Evolutionary conservation across 306 rosid species (phyloP), one percentile per base, ranked within the genome.

Genomic region (Dalbergia cochinchinensis): DNA sequence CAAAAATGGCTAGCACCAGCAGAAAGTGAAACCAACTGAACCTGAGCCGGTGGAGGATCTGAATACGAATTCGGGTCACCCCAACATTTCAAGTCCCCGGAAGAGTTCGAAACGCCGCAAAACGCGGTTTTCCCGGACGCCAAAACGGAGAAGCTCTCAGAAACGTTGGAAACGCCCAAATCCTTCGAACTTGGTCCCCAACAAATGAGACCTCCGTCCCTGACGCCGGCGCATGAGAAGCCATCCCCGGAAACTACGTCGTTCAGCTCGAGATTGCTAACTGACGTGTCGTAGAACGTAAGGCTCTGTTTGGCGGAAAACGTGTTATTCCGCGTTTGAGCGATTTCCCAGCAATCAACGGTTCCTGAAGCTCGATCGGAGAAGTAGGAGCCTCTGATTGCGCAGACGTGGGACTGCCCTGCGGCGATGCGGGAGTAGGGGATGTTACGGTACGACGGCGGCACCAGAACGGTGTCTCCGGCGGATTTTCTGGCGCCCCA

Each of bases 301-400:
- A 60, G 63, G 50, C 86, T 88, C 68, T 86, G 79, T 61, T 74
- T 83, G 11, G 92, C 87, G n/a, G 44, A 11, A 20, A 92, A 80
- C 8, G 77, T 86, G 26, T 66, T 80, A 37, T 90, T 89, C 44
- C 11, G 13, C 7, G 69, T 82, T 20, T 65, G 84, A 6, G 68
- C 31, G 16, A 95, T 79, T 63, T 91, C 92, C 99, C 99, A 95
- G 71, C 98, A 93, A 74, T 95, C 97, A 0, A 91, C 91, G 0
- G 58, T 80, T 11, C 99, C 99, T 3, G 88, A 86, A 77, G 73
- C 91, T 4, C 65, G 84, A 64, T 89, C 90, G 4, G 94, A 77
- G 81, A 76, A 95, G 79, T 95, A 95, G 7, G 88, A 78, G 4
- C 99, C 99, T 53, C 94, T 81, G 62, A 93, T 82, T 26, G 97